Conservation (phyloP, 495 filamentous ascomycete species). For the Daldinia bambusicola region DNA sequence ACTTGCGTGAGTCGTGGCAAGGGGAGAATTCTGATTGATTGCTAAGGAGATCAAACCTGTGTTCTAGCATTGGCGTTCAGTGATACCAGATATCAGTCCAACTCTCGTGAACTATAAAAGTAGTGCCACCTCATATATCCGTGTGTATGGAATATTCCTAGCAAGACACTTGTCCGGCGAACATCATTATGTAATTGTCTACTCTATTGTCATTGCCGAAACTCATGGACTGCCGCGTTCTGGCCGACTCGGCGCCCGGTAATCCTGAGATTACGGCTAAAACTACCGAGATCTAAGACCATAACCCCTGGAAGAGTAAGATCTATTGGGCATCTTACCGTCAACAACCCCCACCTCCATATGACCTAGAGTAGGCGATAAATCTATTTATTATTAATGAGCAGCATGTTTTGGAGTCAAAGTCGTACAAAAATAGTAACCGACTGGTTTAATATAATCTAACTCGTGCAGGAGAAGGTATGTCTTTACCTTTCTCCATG, state of each 20-base stretch:
- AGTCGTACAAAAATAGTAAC: neutral
- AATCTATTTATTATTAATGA: conserved; percentile 9
- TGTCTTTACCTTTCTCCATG: conserved; percentile 19
- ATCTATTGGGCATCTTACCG: neutral
- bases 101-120: neutral
- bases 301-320: conserved; percentile 11
- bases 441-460: neutral
- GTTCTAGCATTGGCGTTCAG: neutral
- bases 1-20: conserved; percentile 53
- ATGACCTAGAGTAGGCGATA: neutral
- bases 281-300: conserved; percentile 19
- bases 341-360: conserved; percentile 6
- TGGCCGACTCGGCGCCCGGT: conserved; percentile 22
- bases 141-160: no score
- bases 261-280: conserved; percentile 44
- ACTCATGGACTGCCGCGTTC: conserved; percentile 25
- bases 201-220: conserved; percentile 13
- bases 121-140: neutral
- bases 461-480: neutral
- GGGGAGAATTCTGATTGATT: conserved; percentile 49
- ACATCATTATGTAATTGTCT: neutral
- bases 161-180: neutral
- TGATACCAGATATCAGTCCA: neutral
- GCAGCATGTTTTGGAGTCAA: neutral
- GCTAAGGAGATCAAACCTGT: conserved; percentile 10